Conservation (phyloP, 2,329 filamentous ascomycete genomes). For the Colletotrichum filicis region DNA sequence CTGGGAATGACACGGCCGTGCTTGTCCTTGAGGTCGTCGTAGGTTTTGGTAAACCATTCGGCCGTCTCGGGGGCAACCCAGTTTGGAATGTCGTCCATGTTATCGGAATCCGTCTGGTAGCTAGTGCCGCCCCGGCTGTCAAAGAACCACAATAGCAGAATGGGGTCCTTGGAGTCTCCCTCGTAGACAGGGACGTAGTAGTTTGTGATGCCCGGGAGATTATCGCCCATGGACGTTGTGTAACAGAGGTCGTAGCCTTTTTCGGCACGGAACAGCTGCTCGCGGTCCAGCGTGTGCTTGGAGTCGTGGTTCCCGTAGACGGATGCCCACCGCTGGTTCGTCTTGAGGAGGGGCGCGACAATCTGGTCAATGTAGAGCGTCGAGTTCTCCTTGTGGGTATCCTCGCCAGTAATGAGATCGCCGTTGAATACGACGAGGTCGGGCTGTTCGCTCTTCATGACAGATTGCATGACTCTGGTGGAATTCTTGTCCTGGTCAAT, state of each 20-base stretch:
- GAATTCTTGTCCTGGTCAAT: conserved; percentile 57
- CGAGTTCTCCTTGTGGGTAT: conserved; percentile 58
- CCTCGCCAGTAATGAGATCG: conserved; percentile 71
- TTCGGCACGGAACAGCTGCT: conserved; percentile 53
- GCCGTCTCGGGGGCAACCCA: conserved; percentile 57
- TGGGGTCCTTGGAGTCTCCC: conserved; percentile 21
- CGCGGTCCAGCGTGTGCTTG: conserved; percentile 57
- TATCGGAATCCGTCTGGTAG: conserved; percentile 43
- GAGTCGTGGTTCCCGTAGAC: conserved; percentile 73
- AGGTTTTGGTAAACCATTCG: conserved; percentile 55
- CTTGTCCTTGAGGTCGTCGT: conserved; percentile 35
- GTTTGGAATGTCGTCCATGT: conserved; percentile 45
- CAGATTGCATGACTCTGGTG: conserved; percentile 55
- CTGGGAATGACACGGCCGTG: conserved; percentile 36
- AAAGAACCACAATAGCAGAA: conserved; percentile 67
- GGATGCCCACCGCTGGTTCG: conserved; percentile 62
- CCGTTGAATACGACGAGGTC: conserved; percentile 71
- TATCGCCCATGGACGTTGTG: conserved; percentile 46
- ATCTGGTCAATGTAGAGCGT: conserved; percentile 62
- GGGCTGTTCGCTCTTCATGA: conserved; percentile 58
- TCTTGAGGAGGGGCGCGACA: conserved; percentile 57
- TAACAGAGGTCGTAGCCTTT: conserved; percentile 65
- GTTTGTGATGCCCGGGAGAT: conserved; percentile 34
- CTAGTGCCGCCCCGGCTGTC: conserved; percentile 59
- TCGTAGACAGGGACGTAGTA: conserved; percentile 38